These are phyloP conservation scores for Coniella vitis DNA, from an alignment of 2,329 filamentous ascomycete genomes.

Conservation along the genomic window DNA sequence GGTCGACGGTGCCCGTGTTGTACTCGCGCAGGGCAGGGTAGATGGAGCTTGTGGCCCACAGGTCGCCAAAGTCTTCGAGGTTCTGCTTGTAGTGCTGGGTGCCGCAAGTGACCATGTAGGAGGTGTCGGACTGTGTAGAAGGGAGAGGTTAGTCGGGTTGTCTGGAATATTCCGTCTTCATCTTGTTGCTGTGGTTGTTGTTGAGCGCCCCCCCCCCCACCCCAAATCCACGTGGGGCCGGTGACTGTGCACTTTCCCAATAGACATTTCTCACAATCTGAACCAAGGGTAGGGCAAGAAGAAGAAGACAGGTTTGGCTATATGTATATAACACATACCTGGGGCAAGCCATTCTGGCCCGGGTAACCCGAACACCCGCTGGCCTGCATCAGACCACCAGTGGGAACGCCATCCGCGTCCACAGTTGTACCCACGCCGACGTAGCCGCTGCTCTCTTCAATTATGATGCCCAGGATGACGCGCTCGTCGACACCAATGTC, in stretches of 20 bases:
- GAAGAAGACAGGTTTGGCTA: too few species aligned
- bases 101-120: slow-evolving; percentile 17
- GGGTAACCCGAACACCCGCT: slow-evolving; percentile 28
- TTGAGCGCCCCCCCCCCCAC: too few species aligned
- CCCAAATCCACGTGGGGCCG: too few species aligned
- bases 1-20: slow-evolving; percentile 32
- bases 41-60: slow-evolving; percentile 24
- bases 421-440: slow-evolving; percentile 30
- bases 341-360: slow-evolving; percentile 26
- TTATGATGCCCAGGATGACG: slow-evolving; percentile 34
- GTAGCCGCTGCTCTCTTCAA: slow-evolving; percentile 34
- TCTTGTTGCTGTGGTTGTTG: background rate
- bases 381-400: slow-evolving; percentile 35
- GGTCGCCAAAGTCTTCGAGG: slow-evolving; percentile 23
- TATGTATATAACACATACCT: slow-evolving; percentile 21
- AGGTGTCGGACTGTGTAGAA: background rate
- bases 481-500: slow-evolving; percentile 28
- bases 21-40: slow-evolving; percentile 34
- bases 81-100: slow-evolving; percentile 25
- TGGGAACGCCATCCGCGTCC: slow-evolving; percentile 26
- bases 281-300: too few species aligned
- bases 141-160: too few species aligned
- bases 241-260: too few species aligned
- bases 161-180: too few species aligned
- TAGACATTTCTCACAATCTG: too few species aligned